Evolutionary conservation across 306 rosid species (phyloP), one percentile per base, ranked within the genome.

Genomic region (Leucaena leucocephala): DNA sequence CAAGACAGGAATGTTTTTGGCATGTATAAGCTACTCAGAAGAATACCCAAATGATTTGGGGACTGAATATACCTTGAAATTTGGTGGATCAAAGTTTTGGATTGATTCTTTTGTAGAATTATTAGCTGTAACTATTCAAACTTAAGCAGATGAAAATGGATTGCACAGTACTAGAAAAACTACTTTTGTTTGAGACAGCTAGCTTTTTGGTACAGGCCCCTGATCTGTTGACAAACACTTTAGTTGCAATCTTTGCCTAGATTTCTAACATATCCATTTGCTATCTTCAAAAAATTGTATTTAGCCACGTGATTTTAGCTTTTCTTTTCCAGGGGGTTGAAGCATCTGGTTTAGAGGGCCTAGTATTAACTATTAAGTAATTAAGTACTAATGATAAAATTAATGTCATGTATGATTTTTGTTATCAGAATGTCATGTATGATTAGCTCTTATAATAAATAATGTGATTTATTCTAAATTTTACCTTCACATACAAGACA

Each of bases 1-100:
- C 91, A 86, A 87, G 81, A 81, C n/a, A 90, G 83, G 86, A 96
- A 96, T 83, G 89, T 88, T 35, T 96, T 96, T 83, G 99, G 99
- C 85, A 85, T 86, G 93, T 96, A 96, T 13, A 69, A 69, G 74
- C 57, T 69, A 3, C 74, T 69, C 16, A 69, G 35, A 69, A 69
- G 74, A 69, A 44, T 69, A 69, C 40, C 74, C 74, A 69, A 69
- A 22, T 69, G 57, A 69, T 44, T 42, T 45, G 57, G 74, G 74
- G 67, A 3, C 17, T 43, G 38, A 58, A 14, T 27, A 21, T 44
- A 11, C 57, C 43, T 42, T 74, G 57, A 40, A 58, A 19, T 43
- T 21, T 22, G 55, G 22, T 27, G 68, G 40, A 59, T 33, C 15
- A 16, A 38, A 58, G 52, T 42, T 74, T 58, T 74, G 68, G 15